phyloP scores from a whole-genome alignment of 2,329 filamentous ascomycete species.

The Parascedosporium putredinis region DNA sequence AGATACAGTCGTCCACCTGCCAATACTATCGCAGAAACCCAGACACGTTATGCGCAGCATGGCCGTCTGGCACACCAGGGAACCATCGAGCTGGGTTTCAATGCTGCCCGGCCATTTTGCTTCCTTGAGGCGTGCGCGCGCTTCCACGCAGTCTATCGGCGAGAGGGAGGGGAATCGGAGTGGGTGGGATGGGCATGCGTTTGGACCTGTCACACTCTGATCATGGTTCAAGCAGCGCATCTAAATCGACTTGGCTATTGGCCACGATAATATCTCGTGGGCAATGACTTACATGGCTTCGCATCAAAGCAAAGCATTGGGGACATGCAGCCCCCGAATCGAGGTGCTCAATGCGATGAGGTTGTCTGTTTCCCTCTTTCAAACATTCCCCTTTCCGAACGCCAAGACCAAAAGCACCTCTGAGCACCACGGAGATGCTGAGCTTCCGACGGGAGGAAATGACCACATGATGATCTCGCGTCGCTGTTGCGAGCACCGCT shows the following conservation, averaged over 20 bases:
- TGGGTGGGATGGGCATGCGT: too few relatives aligned
- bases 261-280: background rate
- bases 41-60: background rate
- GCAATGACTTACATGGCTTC: constrained; percentile 2
- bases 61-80: background rate
- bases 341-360: background rate
- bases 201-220: background rate
- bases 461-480: constrained; percentile 6
- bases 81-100: background rate
- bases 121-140: background rate
- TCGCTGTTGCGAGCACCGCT: background rate
- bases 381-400: background rate
- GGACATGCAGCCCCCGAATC: background rate
- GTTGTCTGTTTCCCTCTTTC: background rate
- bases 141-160: background rate
- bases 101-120: background rate
- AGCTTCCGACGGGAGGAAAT: background rate
- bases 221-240: constrained; percentile 1
- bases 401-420: constrained; percentile 7
- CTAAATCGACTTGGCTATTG: background rate
- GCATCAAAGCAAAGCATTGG: constrained; percentile 2
- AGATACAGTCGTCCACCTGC: too few relatives aligned
- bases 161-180: background rate
- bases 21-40: too few relatives aligned
- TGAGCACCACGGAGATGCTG: background rate